These are phyloP conservation scores for Apiotrichum gamsii DNA, from an alignment of 1,284 basidiomycete genomes.

Conservation along the genomic window DNA sequence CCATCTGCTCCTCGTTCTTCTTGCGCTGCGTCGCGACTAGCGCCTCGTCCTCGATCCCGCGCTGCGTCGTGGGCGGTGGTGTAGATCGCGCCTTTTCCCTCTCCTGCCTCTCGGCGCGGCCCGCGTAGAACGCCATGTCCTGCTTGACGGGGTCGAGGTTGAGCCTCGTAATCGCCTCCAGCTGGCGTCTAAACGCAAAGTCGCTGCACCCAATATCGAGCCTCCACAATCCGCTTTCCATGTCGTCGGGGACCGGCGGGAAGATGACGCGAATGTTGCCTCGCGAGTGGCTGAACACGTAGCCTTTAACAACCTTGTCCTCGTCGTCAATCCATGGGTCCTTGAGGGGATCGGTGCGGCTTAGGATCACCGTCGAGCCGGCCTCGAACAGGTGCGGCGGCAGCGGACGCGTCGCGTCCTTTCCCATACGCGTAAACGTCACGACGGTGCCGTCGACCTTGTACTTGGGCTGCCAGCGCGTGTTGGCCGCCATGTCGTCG, in stretches of 20 bases:
- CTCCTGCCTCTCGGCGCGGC: too few relatives aligned
- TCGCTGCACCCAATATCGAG: slow-evolving; percentile 67
- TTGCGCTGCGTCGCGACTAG: slow-evolving; percentile 18
- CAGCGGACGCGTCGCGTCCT: slow-evolving; percentile 50
- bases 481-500: slow-evolving; percentile 53
- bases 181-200: slow-evolving; percentile 64
- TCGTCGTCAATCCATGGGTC: slow-evolving; percentile 36
- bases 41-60: slow-evolving; percentile 6
- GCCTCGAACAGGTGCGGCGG: slow-evolving; percentile 39
- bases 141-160: slow-evolving; percentile 54
- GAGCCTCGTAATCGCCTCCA: slow-evolving; percentile 58
- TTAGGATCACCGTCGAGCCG: slow-evolving; percentile 61
- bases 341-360: slow-evolving; percentile 54
- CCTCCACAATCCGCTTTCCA: slow-evolving; percentile 56
- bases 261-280: slow-evolving; percentile 57
- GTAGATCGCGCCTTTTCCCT: too few relatives aligned
- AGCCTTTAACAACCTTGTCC: slow-evolving; percentile 54
- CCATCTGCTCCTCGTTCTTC: slow-evolving; percentile 49
- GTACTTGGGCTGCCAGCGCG: slow-evolving; percentile 12
- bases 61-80: background rate
- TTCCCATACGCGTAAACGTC: slow-evolving; percentile 56
- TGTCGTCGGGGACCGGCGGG: slow-evolving; percentile 47
- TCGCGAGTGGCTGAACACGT: slow-evolving; percentile 52
- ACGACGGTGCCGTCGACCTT: slow-evolving; percentile 30
- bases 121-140: slow-evolving; percentile 33